A percentile compares a stretch with the other conserved stretches of the same genome.
Conservation (phyloP, 164 flowering plant genomes). For the Aristolochia fimbriata region DNA sequence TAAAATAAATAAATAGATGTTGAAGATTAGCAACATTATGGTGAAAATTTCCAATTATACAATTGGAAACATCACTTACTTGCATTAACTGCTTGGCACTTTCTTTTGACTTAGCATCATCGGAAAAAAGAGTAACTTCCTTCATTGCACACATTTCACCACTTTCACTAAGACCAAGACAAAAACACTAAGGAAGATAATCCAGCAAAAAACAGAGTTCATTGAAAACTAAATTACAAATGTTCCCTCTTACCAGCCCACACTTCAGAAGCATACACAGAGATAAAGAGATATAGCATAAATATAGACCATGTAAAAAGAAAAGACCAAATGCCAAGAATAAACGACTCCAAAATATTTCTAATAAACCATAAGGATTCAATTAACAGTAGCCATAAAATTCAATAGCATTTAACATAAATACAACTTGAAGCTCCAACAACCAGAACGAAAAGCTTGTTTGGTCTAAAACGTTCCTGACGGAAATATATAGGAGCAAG, state of each 20-base stretch:
- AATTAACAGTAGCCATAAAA: no score
- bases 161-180: conserved; percentile 49
- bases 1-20: neutral
- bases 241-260: neutral
- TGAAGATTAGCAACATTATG: neutral
- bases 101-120: conserved; percentile 94
- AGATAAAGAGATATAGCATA: neutral
- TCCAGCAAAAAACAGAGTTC: neutral
- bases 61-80: conserved; percentile 27
- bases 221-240: neutral
- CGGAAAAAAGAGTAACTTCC: conserved; percentile 83
- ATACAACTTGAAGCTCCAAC: no score
- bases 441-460: no score
- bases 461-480: no score
- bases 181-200: neutral
- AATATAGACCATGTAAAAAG: neutral
- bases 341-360: neutral
- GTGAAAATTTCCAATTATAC: neutral
- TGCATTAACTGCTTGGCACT: conserved; percentile 89
- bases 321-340: neutral
- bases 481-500: neutral
- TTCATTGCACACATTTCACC: conserved; percentile 99
- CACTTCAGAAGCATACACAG: neutral
- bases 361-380: neutral
- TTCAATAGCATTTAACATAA: no score